Evolutionary conservation across 495 filamentous ascomycete genomes (phyloP).

Genomic region (Jackrogersella multiformis): DNA sequence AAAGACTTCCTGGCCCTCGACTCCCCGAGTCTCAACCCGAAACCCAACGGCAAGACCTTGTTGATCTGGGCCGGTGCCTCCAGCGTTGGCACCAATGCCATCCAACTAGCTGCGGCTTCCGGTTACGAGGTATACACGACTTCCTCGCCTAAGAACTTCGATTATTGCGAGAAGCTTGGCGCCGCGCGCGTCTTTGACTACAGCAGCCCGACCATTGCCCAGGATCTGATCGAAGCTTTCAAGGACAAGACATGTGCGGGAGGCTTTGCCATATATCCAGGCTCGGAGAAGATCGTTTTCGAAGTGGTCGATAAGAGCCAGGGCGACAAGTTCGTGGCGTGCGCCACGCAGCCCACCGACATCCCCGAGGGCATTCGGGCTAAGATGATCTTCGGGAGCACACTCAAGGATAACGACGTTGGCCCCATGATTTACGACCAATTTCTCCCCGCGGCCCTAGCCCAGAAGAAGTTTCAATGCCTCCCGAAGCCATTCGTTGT

Average conservation of each 20-base stretch:
- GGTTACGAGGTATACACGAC: constrained; percentile 70
- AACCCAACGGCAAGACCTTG: constrained; percentile 47
- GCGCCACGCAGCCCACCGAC: constrained; percentile 28
- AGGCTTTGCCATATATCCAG: constrained; percentile 20
- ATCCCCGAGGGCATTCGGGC: constrained; percentile 35
- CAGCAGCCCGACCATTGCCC: constrained; percentile 46
- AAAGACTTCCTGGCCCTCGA: constrained; percentile 49
- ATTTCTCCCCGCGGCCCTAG: constrained; percentile 37
- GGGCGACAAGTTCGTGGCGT: constrained; percentile 44
- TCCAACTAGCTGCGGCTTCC: constrained; percentile 68
- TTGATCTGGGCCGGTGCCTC: constrained; percentile 69
- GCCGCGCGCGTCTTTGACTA: constrained; percentile 70
- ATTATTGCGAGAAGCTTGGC: constrained; percentile 62
- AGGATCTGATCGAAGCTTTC: constrained; percentile 48
- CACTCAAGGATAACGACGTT: constrained; percentile 38
- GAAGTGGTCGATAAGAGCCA: constrained; percentile 28
- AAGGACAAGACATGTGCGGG: constrained; percentile 33
- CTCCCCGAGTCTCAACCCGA: constrained; percentile 36
- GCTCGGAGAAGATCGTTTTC: constrained; percentile 21
- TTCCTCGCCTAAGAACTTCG: constrained; percentile 63
- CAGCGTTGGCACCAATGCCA: constrained; percentile 68
- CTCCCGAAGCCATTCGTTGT: constrained; percentile 36
- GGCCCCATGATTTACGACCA: constrained; percentile 28
- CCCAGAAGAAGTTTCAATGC: constrained; percentile 26
- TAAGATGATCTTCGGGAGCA: constrained; percentile 40